Evolutionary conservation across 352 stramenopile genomes (phyloP).

Genomic region (Pythium aristosporum): DNA sequence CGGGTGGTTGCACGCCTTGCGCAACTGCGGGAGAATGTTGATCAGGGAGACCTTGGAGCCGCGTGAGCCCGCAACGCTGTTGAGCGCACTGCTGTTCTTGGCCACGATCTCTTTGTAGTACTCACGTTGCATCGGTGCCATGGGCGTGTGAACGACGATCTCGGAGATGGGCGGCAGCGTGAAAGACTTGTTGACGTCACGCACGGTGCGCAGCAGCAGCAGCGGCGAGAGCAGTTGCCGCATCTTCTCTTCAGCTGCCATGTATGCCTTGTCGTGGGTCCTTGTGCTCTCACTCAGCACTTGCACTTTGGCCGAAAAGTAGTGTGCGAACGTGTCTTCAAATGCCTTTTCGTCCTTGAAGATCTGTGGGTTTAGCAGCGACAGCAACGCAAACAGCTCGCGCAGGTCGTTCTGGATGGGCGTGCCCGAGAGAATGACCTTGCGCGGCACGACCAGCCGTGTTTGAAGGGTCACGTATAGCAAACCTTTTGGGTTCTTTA

Average conservation of each 20-base stretch:
- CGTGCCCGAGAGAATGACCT: slow-evolving; percentile 78
- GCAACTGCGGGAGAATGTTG: slow-evolving; percentile 96
- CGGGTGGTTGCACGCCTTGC: slow-evolving; percentile 78
- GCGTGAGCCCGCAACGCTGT: slow-evolving; percentile 27
- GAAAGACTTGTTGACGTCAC: slow-evolving; percentile 71
- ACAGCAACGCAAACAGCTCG: slow-evolving; percentile 80
- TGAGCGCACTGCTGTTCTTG: slow-evolving; percentile 56
- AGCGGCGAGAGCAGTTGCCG: slow-evolving; percentile 54
- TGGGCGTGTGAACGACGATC: slow-evolving; percentile 73
- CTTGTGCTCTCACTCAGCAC: slow-evolving; percentile 24
- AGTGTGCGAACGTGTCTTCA: slow-evolving; percentile 46
- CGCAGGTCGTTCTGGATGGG: slow-evolving; percentile 87
- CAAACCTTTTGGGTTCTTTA: slow-evolving; percentile 82
- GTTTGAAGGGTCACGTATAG: slow-evolving; percentile 51
- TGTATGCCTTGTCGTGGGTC: slow-evolving; percentile 2
- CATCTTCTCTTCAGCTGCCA: slow-evolving; percentile 53
- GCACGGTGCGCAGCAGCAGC: slow-evolving; percentile 61
- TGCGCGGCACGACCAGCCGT: slow-evolving; percentile 37
- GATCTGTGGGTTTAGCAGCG: slow-evolving; percentile 81
- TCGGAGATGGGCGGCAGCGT: slow-evolving; percentile 69
- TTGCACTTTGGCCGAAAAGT: slow-evolving; percentile 71
- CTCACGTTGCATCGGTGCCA: slow-evolving; percentile 78
- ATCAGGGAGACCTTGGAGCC: slow-evolving; percentile 81
- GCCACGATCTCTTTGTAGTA: slow-evolving; percentile 82
- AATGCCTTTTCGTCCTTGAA: slow-evolving; percentile 70